Evolutionary conservation across 1,139 yeast genomes (phyloP).

Genomic region (Yamadazyma dushanensis): DNA sequence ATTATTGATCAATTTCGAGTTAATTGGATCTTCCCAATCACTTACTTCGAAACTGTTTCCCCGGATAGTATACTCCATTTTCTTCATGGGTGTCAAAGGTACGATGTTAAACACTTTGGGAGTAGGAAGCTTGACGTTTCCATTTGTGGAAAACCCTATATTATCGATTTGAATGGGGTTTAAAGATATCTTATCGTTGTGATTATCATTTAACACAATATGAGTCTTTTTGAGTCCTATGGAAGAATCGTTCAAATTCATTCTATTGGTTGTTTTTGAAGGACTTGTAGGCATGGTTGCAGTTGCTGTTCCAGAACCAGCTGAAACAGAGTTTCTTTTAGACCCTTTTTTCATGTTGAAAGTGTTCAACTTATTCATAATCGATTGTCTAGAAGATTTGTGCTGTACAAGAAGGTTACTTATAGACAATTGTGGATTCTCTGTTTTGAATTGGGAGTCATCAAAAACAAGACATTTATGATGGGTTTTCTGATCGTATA

Average conservation of each 20-base stretch:
- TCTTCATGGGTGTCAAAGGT: conserved; percentile 71
- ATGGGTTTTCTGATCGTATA: conserved; percentile 44
- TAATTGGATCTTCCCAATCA: conserved; percentile 11
- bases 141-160: conserved; percentile 52
- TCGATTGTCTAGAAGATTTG: conserved; percentile 39
- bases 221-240: conserved; percentile 33
- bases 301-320: conserved; percentile 14
- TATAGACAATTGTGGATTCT: conserved; percentile 43
- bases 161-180: conserved; percentile 27
- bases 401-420: conserved; percentile 42
- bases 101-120: conserved; percentile 46
- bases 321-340: conserved; percentile 11
- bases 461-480: conserved; percentile 39
- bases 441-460: conserved; percentile 27
- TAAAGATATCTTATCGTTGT: conserved; percentile 12
- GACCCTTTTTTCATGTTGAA: conserved; percentile 13
- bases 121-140: conserved; percentile 48
- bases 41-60: conserved; percentile 4
- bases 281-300: conserved; percentile 18
- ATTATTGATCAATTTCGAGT: conserved; percentile 7
- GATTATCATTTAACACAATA: neutral
- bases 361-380: conserved; percentile 33
- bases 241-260: conserved; percentile 45
- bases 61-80: conserved; percentile 45
- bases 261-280: conserved; percentile 24